Evolutionary conservation across 768 basidiomycete species (phyloP).

Genomic region (Podaxis sp.): DNA sequence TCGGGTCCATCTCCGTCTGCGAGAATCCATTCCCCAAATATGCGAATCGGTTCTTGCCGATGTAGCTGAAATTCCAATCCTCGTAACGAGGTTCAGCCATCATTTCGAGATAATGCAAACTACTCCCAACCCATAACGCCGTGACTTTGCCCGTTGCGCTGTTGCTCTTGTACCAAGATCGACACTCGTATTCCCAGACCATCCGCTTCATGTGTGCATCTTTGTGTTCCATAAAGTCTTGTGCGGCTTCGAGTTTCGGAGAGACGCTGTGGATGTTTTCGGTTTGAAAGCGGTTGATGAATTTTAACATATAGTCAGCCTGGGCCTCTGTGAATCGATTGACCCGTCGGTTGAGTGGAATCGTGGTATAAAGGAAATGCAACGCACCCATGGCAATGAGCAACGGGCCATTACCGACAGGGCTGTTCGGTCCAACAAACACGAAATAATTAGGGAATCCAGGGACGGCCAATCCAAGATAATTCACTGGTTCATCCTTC

Average conservation of each 20-base stretch:
- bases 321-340: slow-evolving; percentile 19
- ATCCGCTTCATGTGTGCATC: slow-evolving; percentile 25
- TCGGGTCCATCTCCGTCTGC: slow-evolving; percentile 24
- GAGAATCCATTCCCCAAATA: slow-evolving; percentile 27
- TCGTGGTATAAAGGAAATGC: neutral
- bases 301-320: slow-evolving; percentile 25
- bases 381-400: slow-evolving; percentile 20
- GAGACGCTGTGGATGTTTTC: slow-evolving; percentile 28
- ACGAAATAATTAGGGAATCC: slow-evolving; percentile 28
- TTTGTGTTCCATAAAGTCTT: slow-evolving; percentile 25
- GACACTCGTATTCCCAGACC: slow-evolving; percentile 24
- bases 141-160: slow-evolving; percentile 22
- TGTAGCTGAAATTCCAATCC: slow-evolving; percentile 25
- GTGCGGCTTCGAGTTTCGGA: slow-evolving; percentile 25
- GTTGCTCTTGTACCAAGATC: slow-evolving; percentile 27
- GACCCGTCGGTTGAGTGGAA: neutral
- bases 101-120: slow-evolving; percentile 26
- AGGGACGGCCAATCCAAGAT: slow-evolving; percentile 22
- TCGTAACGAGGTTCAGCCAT: slow-evolving; percentile 24
- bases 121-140: slow-evolving; percentile 28
- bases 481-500: slow-evolving; percentile 22
- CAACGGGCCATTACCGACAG: slow-evolving; percentile 24
- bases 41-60: slow-evolving; percentile 23
- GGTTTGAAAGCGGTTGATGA: slow-evolving; percentile 25
- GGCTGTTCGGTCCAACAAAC: slow-evolving; percentile 25